Percentiles rank a stretch among this genome's conserved stretches.
These are phyloP conservation scores for Bipolaris zeicola DNA, from an alignment of 2,329 filamentous ascomycete genomes.

Conservation along the genomic window DNA sequence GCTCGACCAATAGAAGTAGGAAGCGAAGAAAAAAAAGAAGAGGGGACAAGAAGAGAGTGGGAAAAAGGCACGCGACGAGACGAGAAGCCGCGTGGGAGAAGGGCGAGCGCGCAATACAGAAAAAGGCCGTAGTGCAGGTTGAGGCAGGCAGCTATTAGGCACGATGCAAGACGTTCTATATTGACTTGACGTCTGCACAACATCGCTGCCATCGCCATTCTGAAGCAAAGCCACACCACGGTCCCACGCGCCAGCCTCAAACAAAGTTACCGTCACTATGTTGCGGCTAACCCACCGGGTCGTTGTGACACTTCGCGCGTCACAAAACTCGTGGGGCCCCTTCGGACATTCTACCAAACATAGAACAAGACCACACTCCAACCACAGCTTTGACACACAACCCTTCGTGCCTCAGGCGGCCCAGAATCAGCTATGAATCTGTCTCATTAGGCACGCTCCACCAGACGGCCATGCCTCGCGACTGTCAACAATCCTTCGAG, in stretches of 20 bases:
- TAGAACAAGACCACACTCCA: conserved; percentile 30
- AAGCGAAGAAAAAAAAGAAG: conserved; percentile 20
- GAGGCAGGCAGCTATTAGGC: conserved; percentile 25
- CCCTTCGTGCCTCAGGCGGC: conserved; percentile 18
- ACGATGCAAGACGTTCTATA: conserved; percentile 43
- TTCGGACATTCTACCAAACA: conserved; percentile 34
- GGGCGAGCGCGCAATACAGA: conserved; percentile 19
- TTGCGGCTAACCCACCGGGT: conserved; percentile 39
- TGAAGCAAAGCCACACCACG: conserved; percentile 37
- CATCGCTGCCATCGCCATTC: conserved; percentile 26
- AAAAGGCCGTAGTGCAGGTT: conserved; percentile 30
- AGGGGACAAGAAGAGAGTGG: conserved; percentile 18
- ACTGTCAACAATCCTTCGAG: conserved; percentile 17
- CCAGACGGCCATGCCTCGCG: conserved; percentile 19
- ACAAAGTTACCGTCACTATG: conserved; percentile 37
- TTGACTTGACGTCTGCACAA: conserved; percentile 37
- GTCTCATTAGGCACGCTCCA: conserved; percentile 28
- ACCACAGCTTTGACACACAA: conserved; percentile 26
- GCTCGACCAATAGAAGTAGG: conserved; percentile 34
- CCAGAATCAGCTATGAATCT: conserved; percentile 26
- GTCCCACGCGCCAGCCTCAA: conserved; percentile 45
- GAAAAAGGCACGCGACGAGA: conserved; percentile 24
- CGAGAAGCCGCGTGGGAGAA: conserved; percentile 25
- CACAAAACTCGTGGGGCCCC: conserved; percentile 38
- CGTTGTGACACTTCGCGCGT: conserved; percentile 40